A percentile compares a stretch with the other conserved stretches of the same genome.
phyloP scores from a whole-genome alignment of 2,329 filamentous ascomycete genomes.

The Phialocephala subalpina region DNA sequence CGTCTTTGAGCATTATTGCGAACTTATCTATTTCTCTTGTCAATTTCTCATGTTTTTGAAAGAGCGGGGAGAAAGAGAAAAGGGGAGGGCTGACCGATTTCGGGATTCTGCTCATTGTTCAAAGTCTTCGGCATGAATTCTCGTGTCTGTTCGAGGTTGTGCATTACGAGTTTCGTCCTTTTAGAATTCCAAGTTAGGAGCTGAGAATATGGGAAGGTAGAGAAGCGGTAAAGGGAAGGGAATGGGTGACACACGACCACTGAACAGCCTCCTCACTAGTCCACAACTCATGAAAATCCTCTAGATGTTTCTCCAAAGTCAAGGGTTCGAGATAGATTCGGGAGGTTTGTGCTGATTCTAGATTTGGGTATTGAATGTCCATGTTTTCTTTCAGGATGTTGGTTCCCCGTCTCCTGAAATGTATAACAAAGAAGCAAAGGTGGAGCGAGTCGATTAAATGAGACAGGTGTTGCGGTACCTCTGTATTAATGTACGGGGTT shows the following conservation, averaged over 20 bases:
- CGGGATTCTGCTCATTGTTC: conserved; percentile 20
- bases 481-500: too few species aligned
- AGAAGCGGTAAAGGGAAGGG: not conserved
- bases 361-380: not conserved
- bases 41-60: not conserved
- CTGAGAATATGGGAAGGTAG: not conserved
- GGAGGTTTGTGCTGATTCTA: not conserved
- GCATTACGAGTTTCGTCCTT: conserved; percentile 15
- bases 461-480: too few species aligned
- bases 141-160: conserved; percentile 15
- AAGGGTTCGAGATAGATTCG: conserved; percentile 31
- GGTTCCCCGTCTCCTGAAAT: too few species aligned
- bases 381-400: not conserved
- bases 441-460: too few species aligned
- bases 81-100: conserved; percentile 12
- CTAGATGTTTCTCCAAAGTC: conserved; percentile 28
- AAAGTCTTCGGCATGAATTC: conserved; percentile 23
- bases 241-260: conserved; percentile 31
- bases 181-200: not conserved
- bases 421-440: too few species aligned
- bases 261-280: conserved; percentile 21
- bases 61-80: not conserved
- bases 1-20: conserved; percentile 25
- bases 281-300: conserved; percentile 36
- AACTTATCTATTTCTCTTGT: conserved; percentile 26